Percentiles rank a stretch among this genome's conserved stretches.
Evolutionary conservation across 768 basidiomycete genomes (phyloP).

Genomic region (Tubosaeta sp.): DNA sequence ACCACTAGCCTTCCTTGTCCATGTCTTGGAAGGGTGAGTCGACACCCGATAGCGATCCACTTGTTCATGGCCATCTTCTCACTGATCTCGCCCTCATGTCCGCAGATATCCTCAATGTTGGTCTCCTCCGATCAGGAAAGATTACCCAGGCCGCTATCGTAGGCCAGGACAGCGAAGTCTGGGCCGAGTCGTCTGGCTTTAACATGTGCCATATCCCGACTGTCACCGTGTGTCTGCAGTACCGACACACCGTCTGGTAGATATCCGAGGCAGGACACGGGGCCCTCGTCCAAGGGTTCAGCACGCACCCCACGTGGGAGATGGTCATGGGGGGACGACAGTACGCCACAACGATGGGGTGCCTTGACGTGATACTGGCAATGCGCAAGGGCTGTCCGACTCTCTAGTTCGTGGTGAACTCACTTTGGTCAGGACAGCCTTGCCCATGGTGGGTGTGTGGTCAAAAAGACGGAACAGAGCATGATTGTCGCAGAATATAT

Average conservation of each 20-base stretch:
- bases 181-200: constrained; percentile 28
- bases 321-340: constrained; percentile 19
- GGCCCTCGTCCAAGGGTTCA: constrained; percentile 19
- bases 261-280: constrained; percentile 21
- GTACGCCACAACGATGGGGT: constrained; percentile 27
- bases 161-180: constrained; percentile 27
- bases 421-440: background rate
- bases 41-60: background rate
- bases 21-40: constrained; percentile 29
- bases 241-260: constrained; percentile 8
- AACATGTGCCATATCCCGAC: constrained; percentile 23
- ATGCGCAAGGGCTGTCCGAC: constrained; percentile 9
- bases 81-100: background rate
- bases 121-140: constrained; percentile 71
- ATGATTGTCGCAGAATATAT: constrained; percentile 23
- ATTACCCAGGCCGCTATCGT: too few relatives aligned
- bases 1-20: background rate
- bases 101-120: constrained; percentile 76
- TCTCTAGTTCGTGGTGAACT: background rate
- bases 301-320: constrained; percentile 17
- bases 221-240: background rate
- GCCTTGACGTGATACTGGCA: constrained; percentile 23
- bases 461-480: constrained; percentile 24
- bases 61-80: too few relatives aligned
- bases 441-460: constrained; percentile 18